A percentile compares a stretch with the other conserved stretches of the same genome.
Conservation (phyloP, 2,329 filamentous ascomycete species). For the Neonectria sp. region DNA sequence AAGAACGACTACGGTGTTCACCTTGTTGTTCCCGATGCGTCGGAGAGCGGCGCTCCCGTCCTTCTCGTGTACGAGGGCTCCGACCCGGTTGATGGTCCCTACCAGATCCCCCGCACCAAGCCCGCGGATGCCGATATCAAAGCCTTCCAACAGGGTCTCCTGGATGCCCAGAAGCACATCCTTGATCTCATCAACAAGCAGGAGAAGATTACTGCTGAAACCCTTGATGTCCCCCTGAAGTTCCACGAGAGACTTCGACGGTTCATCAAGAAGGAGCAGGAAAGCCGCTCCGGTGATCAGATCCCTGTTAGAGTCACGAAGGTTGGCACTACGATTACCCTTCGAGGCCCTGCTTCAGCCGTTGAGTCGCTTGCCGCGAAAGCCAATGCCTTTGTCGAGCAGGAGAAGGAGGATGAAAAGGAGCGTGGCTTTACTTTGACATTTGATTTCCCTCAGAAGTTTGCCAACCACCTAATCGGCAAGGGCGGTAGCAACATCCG, state of each 20-base stretch:
- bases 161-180: conserved; percentile 71
- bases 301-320: conserved; percentile 74
- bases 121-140: conserved; percentile 66
- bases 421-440: conserved; percentile 89
- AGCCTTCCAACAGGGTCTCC: conserved; percentile 69
- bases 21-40: conserved; percentile 77
- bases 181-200: conserved; percentile 72
- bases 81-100: conserved; percentile 61
- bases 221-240: conserved; percentile 73
- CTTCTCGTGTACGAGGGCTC: conserved; percentile 83
- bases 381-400: conserved; percentile 83
- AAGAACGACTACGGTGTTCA: conserved; percentile 81
- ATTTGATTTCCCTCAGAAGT: conserved; percentile 97
- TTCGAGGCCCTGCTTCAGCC: conserved; percentile 82
- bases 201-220: conserved; percentile 65
- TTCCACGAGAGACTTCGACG: conserved; percentile 75
- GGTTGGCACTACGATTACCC: conserved; percentile 73
- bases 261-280: conserved; percentile 77
- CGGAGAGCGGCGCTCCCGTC: conserved; percentile 72
- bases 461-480: conserved; percentile 86
- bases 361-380: conserved; percentile 82
- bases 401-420: conserved; percentile 93
- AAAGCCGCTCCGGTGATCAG: conserved; percentile 68
- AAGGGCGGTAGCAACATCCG: conserved; percentile 78
- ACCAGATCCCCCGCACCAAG: conserved; percentile 68